A percentile compares a stretch with the other conserved stretches of the same genome.
phyloP scores from a whole-genome alignment of 345 rosid genomes.

The Populus davidiana region DNA sequence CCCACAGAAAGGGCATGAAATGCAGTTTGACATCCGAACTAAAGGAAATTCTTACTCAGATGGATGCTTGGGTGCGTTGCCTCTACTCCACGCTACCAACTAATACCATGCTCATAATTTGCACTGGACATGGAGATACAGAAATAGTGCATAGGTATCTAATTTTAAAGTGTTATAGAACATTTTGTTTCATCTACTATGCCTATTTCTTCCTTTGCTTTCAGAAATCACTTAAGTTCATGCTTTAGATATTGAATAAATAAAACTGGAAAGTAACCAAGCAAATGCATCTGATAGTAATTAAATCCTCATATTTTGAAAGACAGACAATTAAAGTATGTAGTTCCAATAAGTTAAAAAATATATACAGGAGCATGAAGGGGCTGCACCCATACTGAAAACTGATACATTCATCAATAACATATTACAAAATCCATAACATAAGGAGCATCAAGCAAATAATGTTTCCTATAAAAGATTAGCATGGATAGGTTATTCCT shows the following conservation, averaged over 20 bases:
- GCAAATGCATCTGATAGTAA: neutral
- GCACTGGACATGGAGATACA: conserved; percentile 96
- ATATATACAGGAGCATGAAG: neutral
- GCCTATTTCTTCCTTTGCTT: neutral
- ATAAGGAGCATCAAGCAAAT: neutral
- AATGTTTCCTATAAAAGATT: neutral
- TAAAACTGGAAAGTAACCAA: neutral
- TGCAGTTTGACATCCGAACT: conserved; percentile 47
- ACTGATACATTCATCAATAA: neutral
- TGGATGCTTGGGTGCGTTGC: conserved; percentile 51
- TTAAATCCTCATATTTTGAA: neutral
- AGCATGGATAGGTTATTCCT: neutral
- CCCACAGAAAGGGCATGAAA: conserved; percentile 41
- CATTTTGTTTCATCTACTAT: neutral
- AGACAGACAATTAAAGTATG: neutral
- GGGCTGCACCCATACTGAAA: neutral
- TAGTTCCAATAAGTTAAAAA: neutral
- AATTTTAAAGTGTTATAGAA: neutral
- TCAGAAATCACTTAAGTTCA: neutral
- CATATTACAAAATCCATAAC: neutral
- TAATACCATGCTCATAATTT: conserved; percentile 80
- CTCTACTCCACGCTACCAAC: conserved; percentile 61
- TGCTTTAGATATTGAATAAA: neutral
- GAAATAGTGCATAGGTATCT: conserved; percentile 73
- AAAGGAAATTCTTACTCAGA: conserved; percentile 52